phyloP scores from a whole-genome alignment of 225 moss, liverwort and hornwort species.

The Anthoceros angustus region DNA sequence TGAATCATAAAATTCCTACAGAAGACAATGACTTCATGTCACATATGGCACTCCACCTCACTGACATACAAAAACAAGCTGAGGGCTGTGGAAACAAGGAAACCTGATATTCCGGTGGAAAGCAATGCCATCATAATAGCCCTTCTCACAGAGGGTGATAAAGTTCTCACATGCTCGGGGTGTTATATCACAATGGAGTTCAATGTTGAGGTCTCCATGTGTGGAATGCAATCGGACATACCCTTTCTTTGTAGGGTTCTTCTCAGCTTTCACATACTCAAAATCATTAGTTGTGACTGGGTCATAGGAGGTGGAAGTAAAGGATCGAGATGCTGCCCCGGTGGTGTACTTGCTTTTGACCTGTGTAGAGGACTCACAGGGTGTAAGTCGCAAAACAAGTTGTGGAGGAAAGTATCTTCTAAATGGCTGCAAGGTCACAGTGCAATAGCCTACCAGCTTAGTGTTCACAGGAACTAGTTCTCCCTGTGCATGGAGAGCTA shows the following conservation, averaged over 20 bases:
- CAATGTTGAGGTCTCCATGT: constrained; percentile 75
- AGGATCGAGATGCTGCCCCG: constrained; percentile 87
- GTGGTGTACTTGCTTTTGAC: constrained; percentile 91
- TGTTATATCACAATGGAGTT: constrained; percentile 79
- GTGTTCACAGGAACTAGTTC: constrained; percentile 78
- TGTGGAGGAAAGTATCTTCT: neutral
- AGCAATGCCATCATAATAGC: constrained; percentile 67
- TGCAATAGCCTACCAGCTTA: constrained; percentile 47
- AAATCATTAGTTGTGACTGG: constrained; percentile 87
- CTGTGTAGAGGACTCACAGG: constrained; percentile 17
- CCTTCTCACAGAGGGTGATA: constrained; percentile 69
- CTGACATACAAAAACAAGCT: neutral
- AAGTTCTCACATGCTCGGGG: constrained; percentile 94
- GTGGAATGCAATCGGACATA: constrained; percentile 77
- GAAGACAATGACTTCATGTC: neutral
- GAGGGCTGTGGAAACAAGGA: neutral
- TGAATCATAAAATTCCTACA: constrained; percentile 93
- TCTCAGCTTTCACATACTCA: constrained; percentile 88
- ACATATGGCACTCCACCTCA: neutral
- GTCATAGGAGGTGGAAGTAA: constrained; percentile 88
- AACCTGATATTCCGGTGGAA: constrained; percentile 84
- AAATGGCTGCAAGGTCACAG: neutral
- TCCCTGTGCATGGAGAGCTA: constrained; percentile 83
- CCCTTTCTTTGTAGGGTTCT: constrained; percentile 85
- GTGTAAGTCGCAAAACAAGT: neutral